A percentile compares a stretch with the other conserved stretches of the same genome.
These are phyloP conservation scores for Lactarius deliciosus DNA, from an alignment of 768 basidiomycete genomes.

Conservation along the genomic window DNA sequence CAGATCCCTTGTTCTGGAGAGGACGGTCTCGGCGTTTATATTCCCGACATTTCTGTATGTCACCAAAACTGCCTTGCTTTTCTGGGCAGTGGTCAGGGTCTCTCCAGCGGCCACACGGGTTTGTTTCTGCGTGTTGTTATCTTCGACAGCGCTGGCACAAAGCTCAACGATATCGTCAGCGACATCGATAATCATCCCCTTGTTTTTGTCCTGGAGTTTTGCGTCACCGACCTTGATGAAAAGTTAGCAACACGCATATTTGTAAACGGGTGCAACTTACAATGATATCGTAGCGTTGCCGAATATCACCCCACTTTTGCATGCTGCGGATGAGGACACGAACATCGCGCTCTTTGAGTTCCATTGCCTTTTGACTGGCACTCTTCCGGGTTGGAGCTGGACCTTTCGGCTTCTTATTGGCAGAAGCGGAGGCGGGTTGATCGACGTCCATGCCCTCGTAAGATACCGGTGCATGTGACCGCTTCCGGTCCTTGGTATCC, in stretches of 20 bases:
- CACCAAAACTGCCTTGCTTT: conserved; percentile 96
- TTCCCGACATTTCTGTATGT: conserved; percentile 85
- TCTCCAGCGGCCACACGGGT: conserved; percentile 77
- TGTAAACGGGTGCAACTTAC: conserved; percentile 51
- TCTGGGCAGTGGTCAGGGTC: conserved; percentile 87
- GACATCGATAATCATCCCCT: conserved; percentile 85
- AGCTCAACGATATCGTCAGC: conserved; percentile 90
- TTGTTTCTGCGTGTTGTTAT: conserved; percentile 80
- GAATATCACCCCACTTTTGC: conserved; percentile 97
- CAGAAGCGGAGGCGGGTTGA: conserved; percentile 58
- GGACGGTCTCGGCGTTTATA: conserved; percentile 97
- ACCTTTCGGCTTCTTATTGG: conserved; percentile 72
- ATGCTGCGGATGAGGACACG: conserved; percentile 93
- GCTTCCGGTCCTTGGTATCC: conserved; percentile 69
- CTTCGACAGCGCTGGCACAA: conserved; percentile 79
- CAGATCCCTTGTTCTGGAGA: conserved; percentile 86
- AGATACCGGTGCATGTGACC: conserved; percentile 81
- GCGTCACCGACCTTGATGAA: conserved; percentile 73
- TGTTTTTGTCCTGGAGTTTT: conserved; percentile 92
- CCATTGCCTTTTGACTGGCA: conserved; percentile 91
- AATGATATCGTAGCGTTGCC: conserved; percentile 90
- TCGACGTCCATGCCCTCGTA: conserved; percentile 95
- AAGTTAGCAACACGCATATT: conserved; percentile 16
- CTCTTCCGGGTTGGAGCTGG: conserved; percentile 81
- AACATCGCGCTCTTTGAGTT: conserved; percentile 95